Percentiles rank a stretch among this genome's conserved stretches.
Evolutionary conservation across 345 rosid species (phyloP).

Genomic region (Schrenkiella parvula): DNA sequence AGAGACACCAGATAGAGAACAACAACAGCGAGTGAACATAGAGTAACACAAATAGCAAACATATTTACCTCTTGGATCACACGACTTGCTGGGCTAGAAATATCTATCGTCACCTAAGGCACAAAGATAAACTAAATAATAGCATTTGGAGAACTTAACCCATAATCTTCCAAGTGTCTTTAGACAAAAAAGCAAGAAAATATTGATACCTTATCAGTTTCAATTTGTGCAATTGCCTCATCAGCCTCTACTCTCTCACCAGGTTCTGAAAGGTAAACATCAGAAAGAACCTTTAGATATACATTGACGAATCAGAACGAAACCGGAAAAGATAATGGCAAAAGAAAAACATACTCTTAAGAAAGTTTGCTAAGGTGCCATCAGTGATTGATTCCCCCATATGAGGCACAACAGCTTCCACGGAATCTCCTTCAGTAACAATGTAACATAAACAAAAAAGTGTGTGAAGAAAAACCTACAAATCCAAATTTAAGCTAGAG

Average conservation of each 20-base stretch:
- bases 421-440: constrained; percentile 51
- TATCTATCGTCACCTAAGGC: constrained; percentile 72
- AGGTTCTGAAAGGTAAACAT: constrained; percentile 52
- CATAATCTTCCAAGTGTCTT: background rate
- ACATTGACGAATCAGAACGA: background rate
- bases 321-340: background rate
- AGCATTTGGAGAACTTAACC: constrained; percentile 9
- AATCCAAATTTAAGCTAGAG: background rate
- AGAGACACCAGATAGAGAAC: background rate
- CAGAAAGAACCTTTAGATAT: background rate
- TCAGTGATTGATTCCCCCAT: constrained; percentile 94
- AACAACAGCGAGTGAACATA: background rate
- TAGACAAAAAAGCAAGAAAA: background rate
- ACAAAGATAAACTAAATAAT: too few species aligned
- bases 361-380: constrained; percentile 71
- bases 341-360: constrained; percentile 50
- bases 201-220: constrained; percentile 81
- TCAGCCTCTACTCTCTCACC: constrained; percentile 89
- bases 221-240: constrained; percentile 93
- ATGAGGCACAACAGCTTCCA: constrained; percentile 76
- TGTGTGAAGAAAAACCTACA: constrained; percentile 4
- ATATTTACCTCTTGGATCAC: constrained; percentile 62
- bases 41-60: constrained; percentile 10
- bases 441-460: constrained; percentile 27
- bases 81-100: too few species aligned